Percentiles rank a stretch among this genome's conserved stretches.
Conservation (phyloP, 2,329 filamentous ascomycete species). For the Arachnomyces sp. region DNA sequence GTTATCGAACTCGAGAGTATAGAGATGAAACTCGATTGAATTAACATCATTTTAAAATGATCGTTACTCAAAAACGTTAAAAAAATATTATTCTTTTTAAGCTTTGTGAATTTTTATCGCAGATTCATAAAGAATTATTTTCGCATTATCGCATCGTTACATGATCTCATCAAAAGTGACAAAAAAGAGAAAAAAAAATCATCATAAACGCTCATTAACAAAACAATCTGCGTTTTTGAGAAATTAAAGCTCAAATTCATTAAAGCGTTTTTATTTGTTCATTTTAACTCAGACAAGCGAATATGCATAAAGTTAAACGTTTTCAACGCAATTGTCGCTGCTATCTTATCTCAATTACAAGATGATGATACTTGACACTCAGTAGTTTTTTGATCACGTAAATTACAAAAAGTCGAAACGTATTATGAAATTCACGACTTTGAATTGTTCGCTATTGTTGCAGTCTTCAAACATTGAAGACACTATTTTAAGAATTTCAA, state of each 20-base stretch:
- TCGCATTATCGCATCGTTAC: constrained; percentile 12
- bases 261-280: constrained; percentile 11
- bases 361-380: constrained; percentile 13
- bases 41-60: too few relatives aligned
- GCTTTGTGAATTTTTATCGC: too few relatives aligned
- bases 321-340: too few relatives aligned
- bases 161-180: constrained; percentile 7
- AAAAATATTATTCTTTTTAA: too few relatives aligned
- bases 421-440: constrained; percentile 25
- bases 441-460: constrained; percentile 22
- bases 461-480: constrained; percentile 17
- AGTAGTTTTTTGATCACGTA: too few relatives aligned
- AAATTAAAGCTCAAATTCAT: constrained; percentile 13
- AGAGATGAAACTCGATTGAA: too few relatives aligned
- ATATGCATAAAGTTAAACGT: constrained; percentile 19
- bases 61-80: too few relatives aligned
- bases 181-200: neutral
- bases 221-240: constrained; percentile 10
- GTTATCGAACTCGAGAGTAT: too few relatives aligned
- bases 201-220: constrained; percentile 3
- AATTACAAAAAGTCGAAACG: too few relatives aligned
- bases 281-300: constrained; percentile 13
- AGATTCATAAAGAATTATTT: constrained; percentile 19
- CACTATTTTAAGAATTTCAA: constrained; percentile 14
- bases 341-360: constrained; percentile 15